These are phyloP conservation scores for Terfezia boudieri DNA, from an alignment of 495 filamentous ascomycete species.

Conservation along the genomic window DNA sequence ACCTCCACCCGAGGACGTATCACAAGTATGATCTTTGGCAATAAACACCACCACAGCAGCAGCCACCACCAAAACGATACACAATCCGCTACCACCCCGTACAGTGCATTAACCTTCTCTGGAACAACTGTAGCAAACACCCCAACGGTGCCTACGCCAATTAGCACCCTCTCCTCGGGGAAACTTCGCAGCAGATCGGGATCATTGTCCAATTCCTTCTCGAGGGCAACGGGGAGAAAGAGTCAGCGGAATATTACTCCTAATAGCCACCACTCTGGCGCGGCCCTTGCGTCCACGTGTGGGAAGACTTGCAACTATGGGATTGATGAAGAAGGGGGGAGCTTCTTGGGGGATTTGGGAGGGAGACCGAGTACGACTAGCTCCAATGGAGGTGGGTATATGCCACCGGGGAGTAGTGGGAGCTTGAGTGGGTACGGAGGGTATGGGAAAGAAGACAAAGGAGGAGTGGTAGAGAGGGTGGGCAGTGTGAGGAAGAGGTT, in stretches of 20 bases:
- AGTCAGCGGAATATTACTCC: slow-evolving; percentile 1
- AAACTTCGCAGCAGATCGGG: not conserved
- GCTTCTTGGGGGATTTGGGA: no score
- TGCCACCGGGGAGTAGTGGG: slow-evolving; percentile 11
- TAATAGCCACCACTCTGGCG: no score
- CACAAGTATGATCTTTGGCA: slow-evolving; percentile 18
- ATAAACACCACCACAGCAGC: slow-evolving; percentile 10
- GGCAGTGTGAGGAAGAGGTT: slow-evolving; percentile 46
- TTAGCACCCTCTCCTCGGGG: not conserved
- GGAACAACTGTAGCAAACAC: not conserved
- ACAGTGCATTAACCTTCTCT: no score
- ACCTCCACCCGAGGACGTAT: slow-evolving; percentile 5
- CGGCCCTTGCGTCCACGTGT: no score
- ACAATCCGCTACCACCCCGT: not conserved
- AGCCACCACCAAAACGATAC: not conserved
- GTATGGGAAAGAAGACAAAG: no score
- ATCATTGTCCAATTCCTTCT: not conserved
- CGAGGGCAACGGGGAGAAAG: slow-evolving; percentile 1
- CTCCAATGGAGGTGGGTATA: no score
- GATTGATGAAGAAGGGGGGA: no score
- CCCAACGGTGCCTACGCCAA: not conserved
- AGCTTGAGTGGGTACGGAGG: slow-evolving; percentile 14
- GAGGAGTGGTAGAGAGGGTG: slow-evolving; percentile 5
- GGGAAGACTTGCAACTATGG: no score
- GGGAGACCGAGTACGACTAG: no score